Evolutionary conservation across 2,329 filamentous ascomycete genomes (phyloP), one percentile per base, ranked within the genome.

Genomic region (Plenodomus biglobosus): DNA sequence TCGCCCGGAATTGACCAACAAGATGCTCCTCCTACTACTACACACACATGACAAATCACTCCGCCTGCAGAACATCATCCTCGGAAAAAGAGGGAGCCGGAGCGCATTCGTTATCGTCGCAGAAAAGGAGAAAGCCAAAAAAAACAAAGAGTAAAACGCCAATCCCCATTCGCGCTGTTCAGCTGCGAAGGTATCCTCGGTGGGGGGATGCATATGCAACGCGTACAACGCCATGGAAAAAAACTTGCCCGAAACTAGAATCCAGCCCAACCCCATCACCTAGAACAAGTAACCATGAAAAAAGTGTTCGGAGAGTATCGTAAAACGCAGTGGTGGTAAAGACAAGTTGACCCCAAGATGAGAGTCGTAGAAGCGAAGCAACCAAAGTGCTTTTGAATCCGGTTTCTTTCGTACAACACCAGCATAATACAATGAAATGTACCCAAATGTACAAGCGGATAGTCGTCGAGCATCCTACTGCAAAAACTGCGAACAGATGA

Each of bases 141-240:
- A 24, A 10, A 24, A 10, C 10, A 24, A 10, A 24, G 27, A 8
- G 11, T 24, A 32, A 53, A 56, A 64, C 61, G 57, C 61, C 61
- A 54, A 50, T 61, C 59, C 61, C 61, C 61, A 55, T 62, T 64
- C 61, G 61, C 61, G 61, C 59, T 53, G 44, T 56, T 54, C 55
- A 56, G 61, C 61, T 50, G 57, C 61, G 61, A 64, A 62, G 61
- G 61, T 64, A 64, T 64, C 59, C 59, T 56, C 52, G 41, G 41
- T 42, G n/a, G 55, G 59, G 60, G 48, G 50, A 61, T 62, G 61
- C 59, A 55, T 56, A 61, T 61, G 58, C 58, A 62, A 62, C 54
- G 58, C 56, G 39, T 38, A 46, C 61, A 59, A 53, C 57, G 52
- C 55, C 44, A 38, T 54, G 47, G 35, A 38, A 36, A 19, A 44